Base-by-base conservation (phyloP, 495 filamentous ascomycete species). In the Aspergillus heteromorphus region DNA sequence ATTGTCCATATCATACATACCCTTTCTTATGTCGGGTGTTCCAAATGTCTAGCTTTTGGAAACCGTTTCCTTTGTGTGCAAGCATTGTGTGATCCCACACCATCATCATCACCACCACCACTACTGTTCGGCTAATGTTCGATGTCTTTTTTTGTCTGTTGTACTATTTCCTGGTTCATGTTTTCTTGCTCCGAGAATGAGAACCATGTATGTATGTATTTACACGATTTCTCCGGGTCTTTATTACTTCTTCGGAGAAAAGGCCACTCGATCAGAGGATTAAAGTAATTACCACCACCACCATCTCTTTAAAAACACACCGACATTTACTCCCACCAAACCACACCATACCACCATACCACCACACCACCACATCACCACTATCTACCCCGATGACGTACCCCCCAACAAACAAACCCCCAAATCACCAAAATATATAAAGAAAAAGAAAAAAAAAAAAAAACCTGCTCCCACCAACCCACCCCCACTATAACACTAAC, bases 1-100 rank as follows among this genome's bases (percentile, higher is more conserved):
- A 31, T 50, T 31, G 18, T 49, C 47, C 38, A 56, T 51, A 52
- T 47, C 47, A 56, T 61, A 60, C 61, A 63, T 60, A 56, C 54
- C 56, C n/a, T 51, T 54, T 54, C 45, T 40, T 58, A 56, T 58
- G 55, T 60, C 31, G 40, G 7, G 21, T 11, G 29, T 48, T 43
- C 23, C 23, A 11, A 30, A 23, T 16, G 6, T n/a, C n/a, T n/a
- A n/a, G 50, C 25, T 34, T 36, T 36, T 40, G 31, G 19, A 49
- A 56, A 8, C 27, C 21, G 53, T 56, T 55, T 42, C 52, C 38
- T 57, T 31, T 55, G 18, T 45, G 21, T 50, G 36, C 34, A 10
- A 42, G 25, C 20, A 38, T 50, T 20, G n/a, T 40, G 42, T 16
- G 42, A 45, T 41, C 23, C 27, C n/a, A n/a, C n/a, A n/a, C n/a